Percentiles rank a stretch among this genome's conserved stretches.
Evolutionary conservation across 306 rosid species (phyloP).

Genomic region (Dalbergia cultrata): DNA sequence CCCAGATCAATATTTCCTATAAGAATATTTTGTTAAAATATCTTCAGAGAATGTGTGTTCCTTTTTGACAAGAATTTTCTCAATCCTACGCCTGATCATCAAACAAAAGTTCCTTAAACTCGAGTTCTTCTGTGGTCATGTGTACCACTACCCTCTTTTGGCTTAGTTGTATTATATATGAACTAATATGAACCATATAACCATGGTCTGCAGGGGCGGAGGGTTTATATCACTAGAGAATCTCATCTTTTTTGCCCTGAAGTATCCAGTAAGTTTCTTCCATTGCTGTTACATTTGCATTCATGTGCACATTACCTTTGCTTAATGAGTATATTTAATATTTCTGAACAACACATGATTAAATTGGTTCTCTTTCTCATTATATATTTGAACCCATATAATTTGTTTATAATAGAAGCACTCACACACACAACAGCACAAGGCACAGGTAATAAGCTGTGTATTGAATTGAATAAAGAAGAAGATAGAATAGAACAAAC

Average conservation of each 20-base stretch:
- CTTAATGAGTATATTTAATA: conserved; percentile 2
- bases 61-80: conserved; percentile 20
- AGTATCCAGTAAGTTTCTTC: conserved; percentile 79
- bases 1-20: conserved; percentile 11
- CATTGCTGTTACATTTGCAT: conserved; percentile 27
- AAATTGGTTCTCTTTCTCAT: neutral
- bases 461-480: too few relatives aligned
- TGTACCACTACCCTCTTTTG: neutral
- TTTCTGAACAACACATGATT: conserved; percentile 3
- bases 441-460: too few relatives aligned
- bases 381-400: neutral
- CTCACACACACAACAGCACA: too few relatives aligned
- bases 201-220: conserved; percentile 81
- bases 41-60: neutral
- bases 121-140: conserved; percentile 12
- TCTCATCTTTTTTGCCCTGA: conserved; percentile 84
- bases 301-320: neutral
- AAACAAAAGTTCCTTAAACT: conserved; percentile 31
- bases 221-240: conserved; percentile 94
- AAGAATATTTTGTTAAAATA: conserved; percentile 17
- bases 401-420: too few relatives aligned
- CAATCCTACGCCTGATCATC: neutral
- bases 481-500: too few relatives aligned
- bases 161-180: neutral
- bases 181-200: conserved; percentile 38